Base-by-base conservation (phyloP, 139 green algal species). In the Closterium sp. region DNA sequence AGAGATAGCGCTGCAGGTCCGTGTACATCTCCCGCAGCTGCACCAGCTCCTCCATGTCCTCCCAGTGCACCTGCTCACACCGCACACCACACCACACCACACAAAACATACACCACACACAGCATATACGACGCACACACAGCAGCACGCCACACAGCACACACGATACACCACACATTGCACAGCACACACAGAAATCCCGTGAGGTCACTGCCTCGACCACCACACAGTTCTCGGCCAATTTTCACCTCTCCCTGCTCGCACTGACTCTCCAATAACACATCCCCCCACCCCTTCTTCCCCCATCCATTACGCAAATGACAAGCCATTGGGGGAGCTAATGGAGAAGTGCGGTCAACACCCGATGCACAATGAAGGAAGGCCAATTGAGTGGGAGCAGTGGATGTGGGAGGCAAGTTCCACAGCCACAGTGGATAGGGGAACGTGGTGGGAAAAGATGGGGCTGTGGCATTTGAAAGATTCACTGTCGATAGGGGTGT, bases 1-100 rank as follows among this genome's bases (percentile, higher is more conserved):
- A 92, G 31, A 92, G 79, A 45, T 89, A 92, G 21, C 50, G 31
- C 89, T 92, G 89, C 50, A 92, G 42, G 45, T 88, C 42, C 70
- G 89, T 92, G 70, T 62, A 62, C 89, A 92, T 92, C 50, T 92
- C 31, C 29, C 89, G 89, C 50, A 92, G 38, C 28, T 31, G 38
- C 45, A 79, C n/a, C 38, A 90, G 45, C 31, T 88, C 89, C 31
- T 92, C 31, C 89, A 88, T 92, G n/a, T 31, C 31, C 89, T 50
- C 89, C 89, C 89, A n/a, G 29, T 79, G 87, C 21, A 90, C 87
- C 45, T 90, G 42, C 50, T 22, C 50, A 73, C 17, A 21, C 13
- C 17, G 50, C 50, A 73, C 50, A 73, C 50, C 50, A 22, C 50
- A 73, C 50, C 38, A 45, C 38, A 9, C 32, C 38, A 45, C 4